phyloP scores from a whole-genome alignment of 139 green algal genomes.

The Raphidocelis subcapitata region DNA sequence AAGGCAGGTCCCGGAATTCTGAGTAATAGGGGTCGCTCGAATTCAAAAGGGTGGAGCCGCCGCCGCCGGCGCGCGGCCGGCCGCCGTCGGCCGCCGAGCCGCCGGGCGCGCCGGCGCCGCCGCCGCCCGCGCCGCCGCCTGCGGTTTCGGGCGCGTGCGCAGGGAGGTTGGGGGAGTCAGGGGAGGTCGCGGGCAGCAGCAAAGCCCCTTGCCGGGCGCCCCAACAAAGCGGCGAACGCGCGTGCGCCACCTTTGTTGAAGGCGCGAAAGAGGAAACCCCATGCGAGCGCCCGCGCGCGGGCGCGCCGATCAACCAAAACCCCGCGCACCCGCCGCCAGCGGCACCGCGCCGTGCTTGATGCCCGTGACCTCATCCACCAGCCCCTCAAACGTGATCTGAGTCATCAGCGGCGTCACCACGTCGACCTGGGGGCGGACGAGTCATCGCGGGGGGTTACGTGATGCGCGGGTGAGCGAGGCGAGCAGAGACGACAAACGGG shows the following conservation, averaged over 20 bases:
- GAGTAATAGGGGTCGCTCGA: constrained; percentile 54
- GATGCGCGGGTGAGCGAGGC: constrained; percentile 19
- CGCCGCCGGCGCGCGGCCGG: background rate
- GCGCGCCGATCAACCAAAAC: background rate
- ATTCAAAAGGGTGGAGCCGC: constrained; percentile 45
- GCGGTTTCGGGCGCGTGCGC: no score
- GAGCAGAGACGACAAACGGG: background rate
- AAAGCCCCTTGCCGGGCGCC: no score
- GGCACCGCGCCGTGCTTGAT: constrained; percentile 59
- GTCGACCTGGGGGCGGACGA: constrained; percentile 82
- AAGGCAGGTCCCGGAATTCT: constrained; percentile 60
- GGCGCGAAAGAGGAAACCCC: no score
- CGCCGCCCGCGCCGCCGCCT: background rate
- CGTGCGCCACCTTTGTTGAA: no score
- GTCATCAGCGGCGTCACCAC: constrained; percentile 87
- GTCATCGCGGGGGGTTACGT: constrained; percentile 68
- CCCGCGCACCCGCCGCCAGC: constrained; percentile 6
- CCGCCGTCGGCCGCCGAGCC: background rate
- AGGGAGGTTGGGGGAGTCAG: no score
- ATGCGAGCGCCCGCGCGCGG: no score
- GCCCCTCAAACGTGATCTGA: constrained; percentile 95
- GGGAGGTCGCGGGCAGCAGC: no score
- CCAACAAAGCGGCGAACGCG: no score
- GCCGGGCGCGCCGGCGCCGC: background rate
- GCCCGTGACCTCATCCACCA: constrained; percentile 90